Evolutionary conservation across 1,284 basidiomycete species (phyloP).

Genomic region (Porodaedalea pini): DNA sequence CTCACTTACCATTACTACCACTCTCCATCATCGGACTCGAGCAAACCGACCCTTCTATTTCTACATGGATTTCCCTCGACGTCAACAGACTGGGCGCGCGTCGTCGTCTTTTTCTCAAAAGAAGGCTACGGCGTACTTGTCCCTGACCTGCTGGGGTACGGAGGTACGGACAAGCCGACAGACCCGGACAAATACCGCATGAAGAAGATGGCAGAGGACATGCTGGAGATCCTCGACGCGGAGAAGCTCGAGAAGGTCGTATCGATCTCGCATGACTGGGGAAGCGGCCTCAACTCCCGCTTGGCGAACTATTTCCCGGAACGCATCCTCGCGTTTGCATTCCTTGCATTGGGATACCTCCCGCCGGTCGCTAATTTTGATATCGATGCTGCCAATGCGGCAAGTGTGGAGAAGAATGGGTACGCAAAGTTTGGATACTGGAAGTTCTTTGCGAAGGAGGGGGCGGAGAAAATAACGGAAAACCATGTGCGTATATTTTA

Average conservation of each 20-base stretch:
- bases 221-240: conserved; percentile 27
- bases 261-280: conserved; percentile 27
- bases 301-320: conserved; percentile 18
- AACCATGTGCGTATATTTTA: conserved; percentile 25
- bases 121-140: conserved; percentile 50
- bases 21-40: conserved; percentile 2
- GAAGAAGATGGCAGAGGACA: conserved; percentile 23
- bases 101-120: conserved; percentile 28
- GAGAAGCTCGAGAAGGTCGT: conserved; percentile 24
- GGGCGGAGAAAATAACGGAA: conserved; percentile 29
- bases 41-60: conserved; percentile 27
- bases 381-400: conserved; percentile 11
- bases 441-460: conserved; percentile 32
- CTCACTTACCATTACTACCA: conserved; percentile 24
- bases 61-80: conserved; percentile 31
- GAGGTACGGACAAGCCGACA: conserved; percentile 35
- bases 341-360: conserved; percentile 24
- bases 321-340: conserved; percentile 25
- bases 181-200: conserved; percentile 23
- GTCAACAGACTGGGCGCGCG: conserved; percentile 29
- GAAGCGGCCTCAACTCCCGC: conserved; percentile 12
- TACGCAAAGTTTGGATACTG: conserved; percentile 34
- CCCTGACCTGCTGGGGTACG: conserved; percentile 51
- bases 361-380: conserved; percentile 15
- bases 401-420: conserved; percentile 21